Conservation (phyloP, 257 asterid genomes). For the Solanum paucissectum region DNA sequence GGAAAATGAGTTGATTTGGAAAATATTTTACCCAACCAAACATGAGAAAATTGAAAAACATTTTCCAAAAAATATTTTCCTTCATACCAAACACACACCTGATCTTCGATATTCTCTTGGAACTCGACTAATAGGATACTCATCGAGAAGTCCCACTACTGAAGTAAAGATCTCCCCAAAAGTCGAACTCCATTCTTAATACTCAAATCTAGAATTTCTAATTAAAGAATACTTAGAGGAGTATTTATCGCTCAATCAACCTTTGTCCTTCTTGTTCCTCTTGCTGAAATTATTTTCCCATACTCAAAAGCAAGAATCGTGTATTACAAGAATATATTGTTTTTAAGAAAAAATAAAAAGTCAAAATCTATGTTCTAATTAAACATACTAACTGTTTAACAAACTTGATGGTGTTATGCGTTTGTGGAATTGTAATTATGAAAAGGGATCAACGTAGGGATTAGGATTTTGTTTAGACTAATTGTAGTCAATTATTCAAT, state of each 20-base stretch:
- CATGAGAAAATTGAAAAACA: too few species aligned
- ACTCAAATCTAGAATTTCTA: not conserved
- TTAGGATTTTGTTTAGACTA: not conserved
- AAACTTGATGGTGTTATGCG: not conserved
- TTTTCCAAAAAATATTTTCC: too few species aligned
- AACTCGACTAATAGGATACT: not conserved
- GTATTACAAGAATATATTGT: not conserved
- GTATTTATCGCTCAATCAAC: not conserved
- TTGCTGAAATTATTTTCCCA: not conserved
- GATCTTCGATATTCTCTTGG: not conserved
- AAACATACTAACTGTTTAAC: not conserved
- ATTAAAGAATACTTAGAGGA: not conserved
- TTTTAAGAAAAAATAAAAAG: not conserved
- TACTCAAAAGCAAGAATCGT: not conserved
- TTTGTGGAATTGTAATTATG: not conserved
- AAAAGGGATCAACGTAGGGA: not conserved
- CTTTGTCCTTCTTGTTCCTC: not conserved
- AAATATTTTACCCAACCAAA: too few species aligned
- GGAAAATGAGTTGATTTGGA: too few species aligned
- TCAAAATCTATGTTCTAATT: not conserved
- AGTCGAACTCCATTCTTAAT: not conserved
- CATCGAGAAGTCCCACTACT: accelerated
- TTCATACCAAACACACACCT: too few species aligned
- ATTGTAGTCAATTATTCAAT: not conserved
- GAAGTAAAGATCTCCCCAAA: not conserved